These are phyloP conservation scores for Syzygium malaccense DNA, from an alignment of 441 rosid genomes.

Conservation along the genomic window DNA sequence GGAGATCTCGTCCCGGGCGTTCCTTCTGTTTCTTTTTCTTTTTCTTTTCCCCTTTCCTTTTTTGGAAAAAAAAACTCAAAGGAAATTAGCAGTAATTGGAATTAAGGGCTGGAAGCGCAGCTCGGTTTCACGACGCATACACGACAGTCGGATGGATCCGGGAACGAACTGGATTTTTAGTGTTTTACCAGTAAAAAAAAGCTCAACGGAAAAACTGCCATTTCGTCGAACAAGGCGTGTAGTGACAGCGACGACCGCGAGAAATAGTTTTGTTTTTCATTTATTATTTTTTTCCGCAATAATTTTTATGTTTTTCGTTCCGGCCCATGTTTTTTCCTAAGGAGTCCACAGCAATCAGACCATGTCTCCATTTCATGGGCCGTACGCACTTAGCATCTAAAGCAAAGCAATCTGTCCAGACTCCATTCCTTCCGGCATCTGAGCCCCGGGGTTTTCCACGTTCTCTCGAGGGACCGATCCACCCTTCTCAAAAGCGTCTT, in stretches of 20 bases:
- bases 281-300: not conserved
- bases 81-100: not conserved
- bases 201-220: not conserved
- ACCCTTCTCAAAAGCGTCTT: not conserved
- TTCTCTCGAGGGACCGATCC: not conserved
- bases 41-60: not conserved
- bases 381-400: not conserved
- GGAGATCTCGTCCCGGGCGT: not conserved
- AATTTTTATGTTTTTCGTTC: not conserved
- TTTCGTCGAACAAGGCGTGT: not conserved
- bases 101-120: not conserved
- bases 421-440: not conserved
- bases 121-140: not conserved
- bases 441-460: not conserved
- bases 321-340: not conserved
- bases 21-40: not conserved
- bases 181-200: not conserved
- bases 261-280: not conserved
- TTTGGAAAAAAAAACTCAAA: too few species aligned
- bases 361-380: not conserved
- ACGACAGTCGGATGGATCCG: not conserved
- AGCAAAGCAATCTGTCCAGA: not conserved
- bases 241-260: not conserved
- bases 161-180: not conserved
- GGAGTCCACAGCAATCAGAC: not conserved